A percentile compares a stretch with the other conserved stretches of the same genome.
phyloP scores from a whole-genome alignment of 75 land plant genomes.

The Ceratopteris richardii region DNA sequence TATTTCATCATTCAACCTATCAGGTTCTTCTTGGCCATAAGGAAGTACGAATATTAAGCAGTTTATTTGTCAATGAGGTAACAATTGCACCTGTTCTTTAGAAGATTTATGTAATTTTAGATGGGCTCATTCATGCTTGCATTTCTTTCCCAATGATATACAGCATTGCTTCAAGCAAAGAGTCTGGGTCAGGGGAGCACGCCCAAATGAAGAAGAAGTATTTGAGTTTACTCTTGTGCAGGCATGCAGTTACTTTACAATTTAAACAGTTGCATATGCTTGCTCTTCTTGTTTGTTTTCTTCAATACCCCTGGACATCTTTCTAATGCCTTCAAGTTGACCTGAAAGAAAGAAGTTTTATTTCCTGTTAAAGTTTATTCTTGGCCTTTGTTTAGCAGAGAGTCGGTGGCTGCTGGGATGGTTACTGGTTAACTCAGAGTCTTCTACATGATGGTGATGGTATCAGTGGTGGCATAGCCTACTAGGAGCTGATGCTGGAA shows the following conservation, averaged over 20 bases:
- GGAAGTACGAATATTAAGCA: slow-evolving; percentile 73
- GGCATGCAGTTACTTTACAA: slow-evolving; percentile 33
- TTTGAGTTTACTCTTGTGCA: slow-evolving; percentile 92
- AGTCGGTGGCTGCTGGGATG: slow-evolving; percentile 95
- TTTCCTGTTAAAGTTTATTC: background rate
- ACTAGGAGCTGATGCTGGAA: slow-evolving; percentile 13
- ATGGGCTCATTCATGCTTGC: too few species aligned
- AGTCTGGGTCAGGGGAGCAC: slow-evolving; percentile 67
- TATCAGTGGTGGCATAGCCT: slow-evolving; percentile 71
- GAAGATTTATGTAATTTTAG: background rate
- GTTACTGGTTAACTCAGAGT: slow-evolving; percentile 94
- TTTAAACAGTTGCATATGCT: background rate
- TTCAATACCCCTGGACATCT: too few species aligned
- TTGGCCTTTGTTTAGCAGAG: slow-evolving; percentile 32
- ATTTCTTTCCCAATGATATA: too few species aligned
- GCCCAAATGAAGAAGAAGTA: slow-evolving; percentile 88
- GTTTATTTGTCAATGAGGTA: slow-evolving; percentile 84
- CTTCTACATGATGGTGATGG: slow-evolving; percentile 81
- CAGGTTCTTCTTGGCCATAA: slow-evolving; percentile 75
- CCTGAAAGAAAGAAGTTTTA: too few species aligned
- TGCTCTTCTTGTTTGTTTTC: slow-evolving; percentile 3
- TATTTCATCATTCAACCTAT: slow-evolving; percentile 90
- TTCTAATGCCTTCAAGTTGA: too few species aligned
- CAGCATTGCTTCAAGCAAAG: slow-evolving; percentile 89
- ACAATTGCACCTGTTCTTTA: background rate